These are phyloP conservation scores for Quercus gilva DNA, from an alignment of 306 rosid species.

Conservation along the genomic window DNA sequence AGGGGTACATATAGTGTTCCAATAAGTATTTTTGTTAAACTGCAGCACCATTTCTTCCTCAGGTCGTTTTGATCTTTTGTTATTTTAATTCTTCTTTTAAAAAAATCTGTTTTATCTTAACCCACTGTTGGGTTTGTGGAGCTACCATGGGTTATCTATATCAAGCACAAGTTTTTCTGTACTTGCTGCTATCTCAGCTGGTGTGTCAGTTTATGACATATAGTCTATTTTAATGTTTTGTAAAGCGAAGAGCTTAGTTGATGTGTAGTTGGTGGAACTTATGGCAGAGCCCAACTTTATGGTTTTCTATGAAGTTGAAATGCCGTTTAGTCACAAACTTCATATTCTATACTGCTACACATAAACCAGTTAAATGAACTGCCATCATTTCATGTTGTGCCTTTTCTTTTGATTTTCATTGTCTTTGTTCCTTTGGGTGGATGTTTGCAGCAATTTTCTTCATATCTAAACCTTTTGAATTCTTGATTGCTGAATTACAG, in stretches of 20 bases:
- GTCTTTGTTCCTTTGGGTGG: conserved; percentile 1
- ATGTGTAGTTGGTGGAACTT: conserved; percentile 36
- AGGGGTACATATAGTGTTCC: conserved; percentile 37
- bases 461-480: conserved; percentile 29
- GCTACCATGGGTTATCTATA: conserved; percentile 28
- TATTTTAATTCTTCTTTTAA: background rate
- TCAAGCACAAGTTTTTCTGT: conserved; percentile 29
- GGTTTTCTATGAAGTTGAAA: conserved; percentile 26
- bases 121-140: conserved; percentile 38
- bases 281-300: conserved; percentile 29
- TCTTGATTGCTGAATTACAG: conserved; percentile 53
- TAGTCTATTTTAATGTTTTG: conserved; percentile 16
- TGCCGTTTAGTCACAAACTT: conserved; percentile 17
- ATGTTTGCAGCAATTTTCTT: conserved; percentile 18
- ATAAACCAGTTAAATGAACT: conserved; percentile 1
- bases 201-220: background rate
- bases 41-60: conserved; percentile 47
- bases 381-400: conserved; percentile 8
- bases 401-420: conserved; percentile 11
- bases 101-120: conserved; percentile 17
- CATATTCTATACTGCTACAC: background rate
- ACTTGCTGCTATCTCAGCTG: conserved; percentile 1
- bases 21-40: conserved; percentile 42
- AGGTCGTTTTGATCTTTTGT: conserved; percentile 30
- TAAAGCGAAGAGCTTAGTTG: conserved; percentile 26